phyloP scores from a whole-genome alignment of 305 asterid species.

The Fraxinus ornus region DNA sequence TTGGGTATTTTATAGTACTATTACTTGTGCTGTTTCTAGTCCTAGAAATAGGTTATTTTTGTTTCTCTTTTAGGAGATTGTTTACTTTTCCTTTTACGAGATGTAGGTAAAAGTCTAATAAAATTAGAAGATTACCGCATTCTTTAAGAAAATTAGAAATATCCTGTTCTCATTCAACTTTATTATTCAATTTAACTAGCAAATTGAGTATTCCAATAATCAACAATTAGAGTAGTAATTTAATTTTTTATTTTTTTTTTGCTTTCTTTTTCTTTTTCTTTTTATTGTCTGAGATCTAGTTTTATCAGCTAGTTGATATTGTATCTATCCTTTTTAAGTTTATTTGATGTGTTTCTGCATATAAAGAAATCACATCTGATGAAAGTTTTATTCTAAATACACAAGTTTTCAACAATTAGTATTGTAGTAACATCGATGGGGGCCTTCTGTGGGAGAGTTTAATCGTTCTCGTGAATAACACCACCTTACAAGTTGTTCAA shows the following conservation, averaged over 20 bases:
- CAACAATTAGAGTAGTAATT: neutral
- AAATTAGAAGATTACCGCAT: neutral
- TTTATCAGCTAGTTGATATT: neutral
- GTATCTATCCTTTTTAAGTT: neutral
- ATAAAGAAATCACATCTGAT: neutral
- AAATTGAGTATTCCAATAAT: neutral
- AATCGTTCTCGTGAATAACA: neutral
- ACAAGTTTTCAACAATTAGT: neutral
- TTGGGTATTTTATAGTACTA: neutral
- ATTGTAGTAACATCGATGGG: neutral
- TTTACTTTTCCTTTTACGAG: neutral
- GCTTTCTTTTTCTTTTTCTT: neutral
- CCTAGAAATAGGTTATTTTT: neutral
- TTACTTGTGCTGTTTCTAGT: neutral
- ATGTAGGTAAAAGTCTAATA: neutral
- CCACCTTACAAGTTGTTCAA: neutral
- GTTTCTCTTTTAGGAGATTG: neutral
- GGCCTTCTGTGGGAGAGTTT: neutral
- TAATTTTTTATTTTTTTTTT: too few species aligned
- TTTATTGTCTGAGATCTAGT: neutral
- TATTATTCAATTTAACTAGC: neutral
- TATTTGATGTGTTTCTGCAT: neutral
- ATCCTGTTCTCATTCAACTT: neutral
- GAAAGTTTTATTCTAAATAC: neutral
- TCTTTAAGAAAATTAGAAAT: neutral